A percentile compares a stretch with the other conserved stretches of the same genome.
Evolutionary conservation across 257 asterid genomes (phyloP).

Genomic region (Solanum tarijense): DNA sequence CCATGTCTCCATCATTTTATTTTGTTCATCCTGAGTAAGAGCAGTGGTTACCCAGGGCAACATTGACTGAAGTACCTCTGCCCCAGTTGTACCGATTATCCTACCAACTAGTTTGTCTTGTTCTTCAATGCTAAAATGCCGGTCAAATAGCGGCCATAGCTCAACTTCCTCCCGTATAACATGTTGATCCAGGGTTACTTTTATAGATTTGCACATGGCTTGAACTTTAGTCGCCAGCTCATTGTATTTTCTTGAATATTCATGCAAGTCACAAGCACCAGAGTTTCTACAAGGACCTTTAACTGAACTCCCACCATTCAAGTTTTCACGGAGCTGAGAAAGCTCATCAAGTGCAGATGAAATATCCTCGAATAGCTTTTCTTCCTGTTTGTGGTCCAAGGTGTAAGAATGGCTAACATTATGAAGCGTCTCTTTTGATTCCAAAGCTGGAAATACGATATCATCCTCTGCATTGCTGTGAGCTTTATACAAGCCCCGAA

Average conservation of each 20-base stretch:
- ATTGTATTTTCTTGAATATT: slow-evolving; percentile 43
- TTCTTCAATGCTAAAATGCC: slow-evolving; percentile 81
- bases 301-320: slow-evolving; percentile 31
- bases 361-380: slow-evolving; percentile 81
- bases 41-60: slow-evolving; percentile 98
- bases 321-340: slow-evolving; percentile 48
- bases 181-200: slow-evolving; percentile 94
- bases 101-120: slow-evolving; percentile 92
- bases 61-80: slow-evolving; percentile 97
- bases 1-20: slow-evolving; percentile 93
- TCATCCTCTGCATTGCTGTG: slow-evolving; percentile 99
- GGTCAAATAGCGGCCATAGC: slow-evolving; percentile 95
- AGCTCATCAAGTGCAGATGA: slow-evolving; percentile 73
- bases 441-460: slow-evolving; percentile 94
- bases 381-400: slow-evolving; percentile 94
- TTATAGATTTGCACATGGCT: slow-evolving; percentile 94
- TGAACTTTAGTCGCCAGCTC: slow-evolving; percentile 88
- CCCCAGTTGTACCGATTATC: slow-evolving; percentile 96
- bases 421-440: slow-evolving; percentile 84
- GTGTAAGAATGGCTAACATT: slow-evolving; percentile 97
- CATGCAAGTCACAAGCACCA: slow-evolving; percentile 21
- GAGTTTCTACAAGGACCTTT: slow-evolving; percentile 21
- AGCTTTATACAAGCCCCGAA: slow-evolving; percentile 90
- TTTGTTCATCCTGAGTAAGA: slow-evolving; percentile 95
- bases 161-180: slow-evolving; percentile 91